Percentiles rank a stretch among this genome's conserved stretches.
These are phyloP conservation scores for Polymyxa betae DNA, from an alignment of 208 protist genomes.

Conservation along the genomic window DNA sequence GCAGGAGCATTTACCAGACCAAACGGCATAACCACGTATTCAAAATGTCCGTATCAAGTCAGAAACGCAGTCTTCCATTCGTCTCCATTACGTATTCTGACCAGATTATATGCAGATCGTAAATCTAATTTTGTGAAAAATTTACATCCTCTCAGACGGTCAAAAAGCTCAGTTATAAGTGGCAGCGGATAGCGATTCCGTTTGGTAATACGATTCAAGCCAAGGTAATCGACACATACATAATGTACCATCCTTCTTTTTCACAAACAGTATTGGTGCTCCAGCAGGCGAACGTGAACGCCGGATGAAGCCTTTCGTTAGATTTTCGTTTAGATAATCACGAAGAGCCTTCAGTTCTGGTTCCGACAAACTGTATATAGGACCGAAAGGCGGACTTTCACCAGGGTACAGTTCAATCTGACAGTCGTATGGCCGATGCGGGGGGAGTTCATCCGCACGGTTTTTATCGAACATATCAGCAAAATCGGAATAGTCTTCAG, in stretches of 20 bases:
- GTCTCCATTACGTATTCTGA: slow-evolving; percentile 57
- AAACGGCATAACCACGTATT: slow-evolving; percentile 64
- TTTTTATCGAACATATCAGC: neutral
- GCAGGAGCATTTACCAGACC: slow-evolving; percentile 62
- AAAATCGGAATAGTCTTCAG: neutral
- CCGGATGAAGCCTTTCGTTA: neutral
- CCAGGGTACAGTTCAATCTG: neutral
- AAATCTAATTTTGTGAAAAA: slow-evolving; percentile 62
- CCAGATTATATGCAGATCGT: slow-evolving; percentile 57
- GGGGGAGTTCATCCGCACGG: neutral
- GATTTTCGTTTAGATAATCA: neutral
- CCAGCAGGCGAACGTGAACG: neutral
- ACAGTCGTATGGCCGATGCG: neutral
- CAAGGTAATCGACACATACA: slow-evolving; percentile 62
- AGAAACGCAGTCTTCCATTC: slow-evolving; percentile 58
- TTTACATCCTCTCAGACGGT: slow-evolving; percentile 29
- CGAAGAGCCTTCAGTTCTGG: neutral
- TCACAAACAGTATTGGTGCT: neutral
- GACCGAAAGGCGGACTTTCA: neutral
- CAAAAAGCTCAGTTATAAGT: slow-evolving; percentile 58
- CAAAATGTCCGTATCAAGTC: slow-evolving; percentile 58
- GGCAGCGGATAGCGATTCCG: slow-evolving; percentile 55
- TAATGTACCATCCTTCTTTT: too few species aligned
- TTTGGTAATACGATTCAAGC: slow-evolving; percentile 61
- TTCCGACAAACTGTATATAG: neutral